Conservation (phyloP, 345 rosid genomes). For the Excoecaria agallocha region DNA sequence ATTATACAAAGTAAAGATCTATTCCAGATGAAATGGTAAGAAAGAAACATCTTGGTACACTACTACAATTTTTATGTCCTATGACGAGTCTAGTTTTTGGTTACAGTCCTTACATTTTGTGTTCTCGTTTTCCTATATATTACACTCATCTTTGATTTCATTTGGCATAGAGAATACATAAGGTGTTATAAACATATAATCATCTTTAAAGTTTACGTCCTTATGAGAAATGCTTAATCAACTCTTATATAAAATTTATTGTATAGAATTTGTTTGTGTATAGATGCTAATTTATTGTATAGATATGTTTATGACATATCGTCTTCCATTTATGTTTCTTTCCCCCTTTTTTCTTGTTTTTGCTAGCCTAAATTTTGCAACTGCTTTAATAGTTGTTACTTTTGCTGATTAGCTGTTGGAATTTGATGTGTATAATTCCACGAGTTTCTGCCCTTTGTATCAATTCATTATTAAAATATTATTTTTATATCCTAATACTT, state of each 20-base stretch:
- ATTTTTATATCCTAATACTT: too few relatives aligned
- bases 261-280: too few relatives aligned
- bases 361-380: not conserved
- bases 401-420: not conserved
- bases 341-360: too few relatives aligned
- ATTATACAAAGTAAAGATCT: not conserved
- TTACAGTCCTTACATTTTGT: not conserved
- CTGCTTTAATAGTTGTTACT: not conserved
- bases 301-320: too few relatives aligned
- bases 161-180: not conserved
- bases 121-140: not conserved
- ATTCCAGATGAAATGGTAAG: not conserved
- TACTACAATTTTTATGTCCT: constrained; percentile 9
- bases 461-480: too few relatives aligned
- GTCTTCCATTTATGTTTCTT: too few relatives aligned
- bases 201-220: not conserved
- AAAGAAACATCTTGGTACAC: not conserved
- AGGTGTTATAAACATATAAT: not conserved
- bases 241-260: not conserved
- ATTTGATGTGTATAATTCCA: constrained; percentile 9
- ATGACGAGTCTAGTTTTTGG: not conserved
- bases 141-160: not conserved
- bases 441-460: too few relatives aligned
- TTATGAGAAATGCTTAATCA: not conserved
- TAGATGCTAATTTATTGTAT: not conserved